Percentiles rank a stretch among this genome's conserved stretches.
phyloP scores from a whole-genome alignment of 805 yeast species.

The Candida alai region DNA sequence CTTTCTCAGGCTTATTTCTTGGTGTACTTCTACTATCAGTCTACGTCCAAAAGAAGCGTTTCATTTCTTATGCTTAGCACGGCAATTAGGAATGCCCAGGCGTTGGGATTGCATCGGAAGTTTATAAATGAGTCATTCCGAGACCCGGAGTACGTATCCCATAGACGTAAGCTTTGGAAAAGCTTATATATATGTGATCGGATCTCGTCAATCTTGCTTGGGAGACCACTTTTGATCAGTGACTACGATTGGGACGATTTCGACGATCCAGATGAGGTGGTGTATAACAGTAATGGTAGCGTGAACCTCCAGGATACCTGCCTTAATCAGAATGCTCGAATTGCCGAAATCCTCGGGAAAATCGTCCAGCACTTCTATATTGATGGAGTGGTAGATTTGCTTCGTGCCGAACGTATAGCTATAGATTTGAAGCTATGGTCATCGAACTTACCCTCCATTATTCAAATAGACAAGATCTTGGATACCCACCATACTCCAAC shows the following conservation, averaged over 20 bases:
- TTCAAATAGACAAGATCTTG: slow-evolving; percentile 20
- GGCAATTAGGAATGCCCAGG: slow-evolving; percentile 39
- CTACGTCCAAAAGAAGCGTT: slow-evolving; percentile 32
- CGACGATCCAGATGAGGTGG: slow-evolving; percentile 1
- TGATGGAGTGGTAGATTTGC: slow-evolving; percentile 22
- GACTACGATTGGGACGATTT: slow-evolving; percentile 37
- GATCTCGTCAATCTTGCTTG: slow-evolving; percentile 29
- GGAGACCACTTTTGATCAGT: slow-evolving; percentile 31
- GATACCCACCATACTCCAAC: background rate
- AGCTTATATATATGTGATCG: slow-evolving; percentile 32
- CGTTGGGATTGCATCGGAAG: slow-evolving; percentile 37
- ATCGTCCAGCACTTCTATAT: slow-evolving; percentile 28
- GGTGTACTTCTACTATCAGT: slow-evolving; percentile 36
- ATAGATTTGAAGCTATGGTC: slow-evolving; percentile 29
- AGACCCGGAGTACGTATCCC: slow-evolving; percentile 21
- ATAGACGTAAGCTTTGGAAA: slow-evolving; percentile 33
- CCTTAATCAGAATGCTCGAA: slow-evolving; percentile 22
- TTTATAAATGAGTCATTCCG: slow-evolving; percentile 32
- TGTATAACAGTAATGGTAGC: slow-evolving; percentile 12
- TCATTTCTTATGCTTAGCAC: slow-evolving; percentile 42
- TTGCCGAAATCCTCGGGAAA: slow-evolving; percentile 24
- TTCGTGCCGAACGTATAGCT: slow-evolving; percentile 28
- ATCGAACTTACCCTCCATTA: slow-evolving; percentile 23
- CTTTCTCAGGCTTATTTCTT: slow-evolving; percentile 36
- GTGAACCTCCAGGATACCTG: slow-evolving; percentile 14